Evolutionary conservation across 2,329 filamentous ascomycete genomes (phyloP).

Genomic region (Metarhizium sp.): DNA sequence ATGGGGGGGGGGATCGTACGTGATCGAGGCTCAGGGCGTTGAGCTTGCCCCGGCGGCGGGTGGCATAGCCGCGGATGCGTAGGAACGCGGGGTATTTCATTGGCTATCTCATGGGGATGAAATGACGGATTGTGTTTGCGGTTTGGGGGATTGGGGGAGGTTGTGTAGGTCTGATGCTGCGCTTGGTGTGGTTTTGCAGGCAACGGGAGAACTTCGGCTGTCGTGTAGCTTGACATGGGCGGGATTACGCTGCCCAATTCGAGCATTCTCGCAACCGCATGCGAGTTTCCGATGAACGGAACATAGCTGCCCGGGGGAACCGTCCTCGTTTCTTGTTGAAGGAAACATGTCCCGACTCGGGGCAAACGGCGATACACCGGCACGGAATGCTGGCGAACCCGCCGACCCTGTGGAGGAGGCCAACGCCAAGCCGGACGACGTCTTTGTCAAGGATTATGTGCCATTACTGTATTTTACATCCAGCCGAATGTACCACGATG

Average conservation of each 20-base stretch:
- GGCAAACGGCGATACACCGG: no score
- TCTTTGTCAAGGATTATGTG: conserved; percentile 1
- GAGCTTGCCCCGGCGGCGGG: conserved; percentile 16
- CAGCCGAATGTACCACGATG: neutral
- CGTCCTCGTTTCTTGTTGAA: no score
- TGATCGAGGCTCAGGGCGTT: conserved; percentile 47
- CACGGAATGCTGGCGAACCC: no score
- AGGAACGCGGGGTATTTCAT: conserved; percentile 17
- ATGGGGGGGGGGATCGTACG: conserved; percentile 27
- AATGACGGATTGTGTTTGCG: neutral
- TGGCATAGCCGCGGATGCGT: conserved; percentile 24
- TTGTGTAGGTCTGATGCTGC: neutral
- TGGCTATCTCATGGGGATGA: neutral
- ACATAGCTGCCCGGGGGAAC: neutral
- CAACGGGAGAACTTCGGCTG: neutral
- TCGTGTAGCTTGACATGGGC: no score
- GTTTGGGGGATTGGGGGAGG: neutral
- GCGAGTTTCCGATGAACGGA: neutral
- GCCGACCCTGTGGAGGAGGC: neutral
- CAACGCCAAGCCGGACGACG: conserved; percentile 1
- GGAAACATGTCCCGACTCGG: no score
- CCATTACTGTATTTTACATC: conserved; percentile 20
- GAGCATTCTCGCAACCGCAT: no score
- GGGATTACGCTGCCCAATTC: no score
- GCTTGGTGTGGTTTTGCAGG: neutral